Percentiles rank a stretch among this genome's conserved stretches.
Conservation (phyloP, 1,284 basidiomycete species). For the Cryptococcus sp. region DNA sequence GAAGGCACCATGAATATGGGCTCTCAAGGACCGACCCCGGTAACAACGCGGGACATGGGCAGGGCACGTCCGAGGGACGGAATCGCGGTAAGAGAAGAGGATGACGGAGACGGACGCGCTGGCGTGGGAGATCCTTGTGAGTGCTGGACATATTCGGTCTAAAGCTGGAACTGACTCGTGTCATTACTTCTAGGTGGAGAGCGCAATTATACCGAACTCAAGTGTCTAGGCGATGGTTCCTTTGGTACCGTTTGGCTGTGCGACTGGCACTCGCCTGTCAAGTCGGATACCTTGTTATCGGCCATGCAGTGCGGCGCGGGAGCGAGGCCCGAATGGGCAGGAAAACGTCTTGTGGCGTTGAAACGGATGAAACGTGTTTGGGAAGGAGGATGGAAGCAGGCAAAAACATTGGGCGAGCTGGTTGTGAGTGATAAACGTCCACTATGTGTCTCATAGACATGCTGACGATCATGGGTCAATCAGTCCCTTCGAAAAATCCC, state of each 20-base stretch:
- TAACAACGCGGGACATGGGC: neutral
- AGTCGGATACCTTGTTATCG: slow-evolving; percentile 79
- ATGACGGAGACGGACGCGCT: slow-evolving; percentile 40
- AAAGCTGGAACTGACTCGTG: too few relatives aligned
- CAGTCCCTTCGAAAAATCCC: slow-evolving; percentile 93
- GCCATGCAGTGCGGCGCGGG: slow-evolving; percentile 81
- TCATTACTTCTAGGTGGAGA: slow-evolving; percentile 32
- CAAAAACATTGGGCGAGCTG: slow-evolving; percentile 91
- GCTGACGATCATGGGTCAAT: slow-evolving; percentile 7
- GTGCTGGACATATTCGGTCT: slow-evolving; percentile 6
- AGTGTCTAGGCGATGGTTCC: slow-evolving; percentile 91
- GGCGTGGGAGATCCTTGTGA: slow-evolving; percentile 48
- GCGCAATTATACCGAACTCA: slow-evolving; percentile 62
- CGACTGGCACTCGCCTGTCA: slow-evolving; percentile 96
- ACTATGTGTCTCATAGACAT: slow-evolving; percentile 36
- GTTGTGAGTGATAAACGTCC: slow-evolving; percentile 62
- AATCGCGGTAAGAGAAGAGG: slow-evolving; percentile 8
- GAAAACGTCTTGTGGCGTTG: slow-evolving; percentile 92
- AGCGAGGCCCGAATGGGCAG: slow-evolving; percentile 88
- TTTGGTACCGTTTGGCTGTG: slow-evolving; percentile 98
- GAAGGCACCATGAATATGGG: neutral
- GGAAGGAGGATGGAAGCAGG: slow-evolving; percentile 97
- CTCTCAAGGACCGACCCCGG: too few relatives aligned
- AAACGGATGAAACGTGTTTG: slow-evolving; percentile 98
- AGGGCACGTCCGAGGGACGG: neutral